A percentile compares a stretch with the other conserved stretches of the same genome.
Conservation (phyloP, 2,329 filamentous ascomycete species). For the Botrytis pseudocinerea region DNA sequence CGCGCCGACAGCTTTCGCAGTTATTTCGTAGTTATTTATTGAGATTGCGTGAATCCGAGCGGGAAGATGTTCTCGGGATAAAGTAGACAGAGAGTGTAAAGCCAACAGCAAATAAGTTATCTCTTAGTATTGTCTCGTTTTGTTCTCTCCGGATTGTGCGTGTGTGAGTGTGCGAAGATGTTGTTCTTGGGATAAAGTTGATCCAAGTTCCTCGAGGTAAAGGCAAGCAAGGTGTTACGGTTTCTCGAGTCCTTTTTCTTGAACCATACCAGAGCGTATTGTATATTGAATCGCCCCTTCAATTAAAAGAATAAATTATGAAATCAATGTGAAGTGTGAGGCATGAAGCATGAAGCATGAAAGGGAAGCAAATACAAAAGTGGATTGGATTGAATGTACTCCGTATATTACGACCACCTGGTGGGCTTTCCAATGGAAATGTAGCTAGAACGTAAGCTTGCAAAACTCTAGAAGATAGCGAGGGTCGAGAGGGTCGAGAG, state of each 20-base stretch:
- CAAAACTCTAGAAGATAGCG: neutral
- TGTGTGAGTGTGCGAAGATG: neutral
- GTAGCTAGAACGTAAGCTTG: neutral
- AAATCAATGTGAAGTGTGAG: neutral
- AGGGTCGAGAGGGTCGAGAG: neutral
- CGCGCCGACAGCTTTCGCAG: neutral
- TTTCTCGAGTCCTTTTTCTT: neutral
- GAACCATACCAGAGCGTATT: neutral
- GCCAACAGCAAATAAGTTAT: neutral
- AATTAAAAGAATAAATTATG: neutral
- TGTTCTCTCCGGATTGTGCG: neutral
- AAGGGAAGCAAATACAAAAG: neutral
- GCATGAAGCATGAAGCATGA: neutral
- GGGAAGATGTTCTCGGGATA: neutral
- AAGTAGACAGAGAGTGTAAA: neutral
- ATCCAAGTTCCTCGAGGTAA: neutral
- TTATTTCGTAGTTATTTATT: neutral
- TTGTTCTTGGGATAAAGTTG: neutral
- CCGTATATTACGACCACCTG: neutral
- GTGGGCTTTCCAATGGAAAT: neutral
- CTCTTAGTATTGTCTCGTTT: neutral
- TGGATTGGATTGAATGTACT: neutral
- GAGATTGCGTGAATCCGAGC: conserved; percentile 13
- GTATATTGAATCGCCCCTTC: neutral
- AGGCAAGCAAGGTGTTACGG: neutral